These are phyloP conservation scores for Taiwanofungus camphoratus DNA, from an alignment of 1,284 basidiomycete species.

Conservation along the genomic window DNA sequence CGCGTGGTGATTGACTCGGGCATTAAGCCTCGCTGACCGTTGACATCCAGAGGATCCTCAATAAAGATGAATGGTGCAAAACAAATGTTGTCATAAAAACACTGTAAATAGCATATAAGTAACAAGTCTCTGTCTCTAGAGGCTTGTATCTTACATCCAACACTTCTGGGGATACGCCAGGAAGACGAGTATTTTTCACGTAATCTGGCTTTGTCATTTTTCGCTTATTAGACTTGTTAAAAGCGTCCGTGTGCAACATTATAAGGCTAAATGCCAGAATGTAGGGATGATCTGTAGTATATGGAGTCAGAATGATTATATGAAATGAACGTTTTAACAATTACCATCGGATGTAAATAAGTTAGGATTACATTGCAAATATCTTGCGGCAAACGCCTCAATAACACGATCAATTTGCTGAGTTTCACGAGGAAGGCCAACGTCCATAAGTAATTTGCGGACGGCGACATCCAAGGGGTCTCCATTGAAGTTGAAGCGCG, in stretches of 20 bases:
- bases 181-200: constrained; percentile 83
- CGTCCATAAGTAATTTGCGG: constrained; percentile 86
- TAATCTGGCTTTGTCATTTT: constrained; percentile 98
- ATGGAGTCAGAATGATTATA: not conserved
- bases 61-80: constrained; percentile 95
- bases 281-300: constrained; percentile 80
- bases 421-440: constrained; percentile 89
- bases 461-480: constrained; percentile 92
- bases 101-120: constrained; percentile 39
- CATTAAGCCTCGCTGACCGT: constrained; percentile 45
- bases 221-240: constrained; percentile 95
- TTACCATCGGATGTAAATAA: constrained; percentile 76
- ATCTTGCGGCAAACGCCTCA: constrained; percentile 88
- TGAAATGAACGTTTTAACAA: not conserved
- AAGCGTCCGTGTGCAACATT: constrained; percentile 98
- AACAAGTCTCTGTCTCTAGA: too few species aligned
- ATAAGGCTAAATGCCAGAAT: constrained; percentile 97
- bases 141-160: constrained; percentile 78
- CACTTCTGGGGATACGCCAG: constrained; percentile 80
- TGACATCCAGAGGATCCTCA: constrained; percentile 78
- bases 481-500: constrained; percentile 73
- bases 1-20: constrained; percentile 39
- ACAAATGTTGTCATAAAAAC: constrained; percentile 94
- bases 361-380: constrained; percentile 79
- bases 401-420: constrained; percentile 99